Evolutionary conservation across 208 protist genomes (phyloP).

Genomic region (Wallacemonas collosoma): DNA sequence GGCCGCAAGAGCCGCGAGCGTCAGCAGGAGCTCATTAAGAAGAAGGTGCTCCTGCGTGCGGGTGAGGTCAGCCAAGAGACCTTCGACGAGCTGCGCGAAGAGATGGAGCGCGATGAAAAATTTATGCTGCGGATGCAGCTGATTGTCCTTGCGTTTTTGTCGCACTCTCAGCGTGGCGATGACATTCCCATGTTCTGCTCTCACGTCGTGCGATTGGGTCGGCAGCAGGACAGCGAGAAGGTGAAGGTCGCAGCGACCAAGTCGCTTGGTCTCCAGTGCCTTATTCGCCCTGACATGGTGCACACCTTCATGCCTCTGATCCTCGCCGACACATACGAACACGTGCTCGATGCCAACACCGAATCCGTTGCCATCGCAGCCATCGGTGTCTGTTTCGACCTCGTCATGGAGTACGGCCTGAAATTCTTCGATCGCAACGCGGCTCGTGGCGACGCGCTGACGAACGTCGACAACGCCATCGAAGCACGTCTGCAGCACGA

Average conservation of each 20-base stretch:
- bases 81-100: conserved; percentile 70
- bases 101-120: conserved; percentile 89
- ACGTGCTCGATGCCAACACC: conserved; percentile 9
- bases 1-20: conserved; percentile 83
- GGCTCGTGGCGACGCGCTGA: background rate
- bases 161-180: conserved; percentile 76
- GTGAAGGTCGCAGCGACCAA: conserved; percentile 80
- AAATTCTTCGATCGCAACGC: conserved; percentile 72
- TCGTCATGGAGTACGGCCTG: conserved; percentile 88
- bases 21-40: conserved; percentile 74
- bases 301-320: conserved; percentile 92
- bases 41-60: conserved; percentile 51
- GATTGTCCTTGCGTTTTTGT: conserved; percentile 84
- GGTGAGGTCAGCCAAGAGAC: conserved; percentile 49
- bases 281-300: conserved; percentile 84
- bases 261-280: conserved; percentile 82
- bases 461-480: conserved; percentile 20
- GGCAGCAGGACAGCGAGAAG: conserved; percentile 71
- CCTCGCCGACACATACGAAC: conserved; percentile 59
- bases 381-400: conserved; percentile 76
- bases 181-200: conserved; percentile 80
- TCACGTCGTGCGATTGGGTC: conserved; percentile 85
- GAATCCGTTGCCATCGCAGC: conserved; percentile 63
- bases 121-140: conserved; percentile 91
- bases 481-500: conserved; percentile 78